These are phyloP conservation scores for Botrytis paeoniae DNA, from an alignment of 2,329 filamentous ascomycete species.

Conservation along the genomic window DNA sequence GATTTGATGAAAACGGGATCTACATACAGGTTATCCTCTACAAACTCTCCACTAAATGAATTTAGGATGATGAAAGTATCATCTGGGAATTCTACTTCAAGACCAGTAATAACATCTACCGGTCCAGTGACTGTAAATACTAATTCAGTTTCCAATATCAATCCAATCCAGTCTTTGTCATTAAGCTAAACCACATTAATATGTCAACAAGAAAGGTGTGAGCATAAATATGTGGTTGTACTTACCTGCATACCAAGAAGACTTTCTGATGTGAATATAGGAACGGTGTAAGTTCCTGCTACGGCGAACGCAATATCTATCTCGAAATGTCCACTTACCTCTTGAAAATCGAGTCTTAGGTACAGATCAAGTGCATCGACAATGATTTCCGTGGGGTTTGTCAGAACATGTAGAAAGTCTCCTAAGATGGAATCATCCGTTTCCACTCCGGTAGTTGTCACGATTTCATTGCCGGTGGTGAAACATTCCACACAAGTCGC, in stretches of 20 bases:
- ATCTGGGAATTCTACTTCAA: slow-evolving; percentile 21
- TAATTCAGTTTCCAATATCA: slow-evolving; percentile 21
- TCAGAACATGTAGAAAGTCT: neutral
- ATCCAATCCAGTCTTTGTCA: slow-evolving; percentile 14
- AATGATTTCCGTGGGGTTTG: slow-evolving; percentile 11
- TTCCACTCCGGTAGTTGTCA: slow-evolving; percentile 5
- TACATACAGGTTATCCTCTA: slow-evolving; percentile 23
- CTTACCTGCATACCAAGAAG: slow-evolving; percentile 13
- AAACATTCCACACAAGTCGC: slow-evolving; percentile 13
- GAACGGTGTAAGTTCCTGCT: slow-evolving; percentile 18
- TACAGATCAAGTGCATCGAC: slow-evolving; percentile 20
- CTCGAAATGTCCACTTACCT: slow-evolving; percentile 24
- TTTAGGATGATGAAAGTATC: slow-evolving; percentile 20
- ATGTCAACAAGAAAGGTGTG: too few relatives aligned
- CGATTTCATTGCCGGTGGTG: slow-evolving; percentile 11
- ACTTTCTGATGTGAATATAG: slow-evolving; percentile 19
- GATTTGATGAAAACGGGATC: neutral
- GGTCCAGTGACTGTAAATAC: slow-evolving; percentile 14
- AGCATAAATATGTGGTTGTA: neutral
- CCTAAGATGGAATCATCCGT: neutral
- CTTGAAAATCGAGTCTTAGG: slow-evolving; percentile 18
- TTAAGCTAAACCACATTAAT: neutral
- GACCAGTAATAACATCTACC: slow-evolving; percentile 22
- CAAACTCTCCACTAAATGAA: slow-evolving; percentile 19
- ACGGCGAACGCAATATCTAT: slow-evolving; percentile 23